Base-by-base conservation (phyloP, 2,329 filamentous ascomycete species). In the Aureobasidium sp. region DNA sequence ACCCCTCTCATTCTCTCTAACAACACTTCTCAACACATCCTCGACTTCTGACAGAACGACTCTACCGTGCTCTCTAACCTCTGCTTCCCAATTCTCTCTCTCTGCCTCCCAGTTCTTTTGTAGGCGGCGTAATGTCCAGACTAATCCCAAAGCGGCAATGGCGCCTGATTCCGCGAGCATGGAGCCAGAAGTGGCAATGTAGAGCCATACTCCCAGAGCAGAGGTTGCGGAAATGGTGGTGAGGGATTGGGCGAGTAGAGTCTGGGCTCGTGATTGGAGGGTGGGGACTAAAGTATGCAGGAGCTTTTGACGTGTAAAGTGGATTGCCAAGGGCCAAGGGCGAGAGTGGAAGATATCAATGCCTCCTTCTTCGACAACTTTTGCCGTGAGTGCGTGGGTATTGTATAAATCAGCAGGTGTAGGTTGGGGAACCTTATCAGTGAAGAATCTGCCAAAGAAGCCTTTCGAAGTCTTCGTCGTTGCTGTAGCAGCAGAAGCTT, bases 241-340 rank as follows among this genome's bases (percentile, higher is more conserved):
- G 0, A 93, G 80, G 0, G 93, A 92, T 73, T 94, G 90, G 6
- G 97, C 76, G 6, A 97, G 89, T 2, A 82, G 74, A 3, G 73
- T 73, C 71, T 84, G 83, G 8, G 81, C 82, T 43, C 80, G 77
- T 0, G 78, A 76, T 67, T 85, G 82, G 2, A 85, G 73, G 0
- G 76, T 72, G 0, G 83, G 82, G 0, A 85, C 75, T 2, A 78
- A 74, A 4, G 76, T 75, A 16, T 75, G 72, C 31, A 82, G 71
- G 47, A 84, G 78, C 18, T 77, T 71, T 33, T 85, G 81, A n/a
- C 94, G 88, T 10, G 91, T 90, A 31, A 87, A 85, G 18, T 91
- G 83, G 67, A 98, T 95, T 66, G 93, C 89, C 3, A 88, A 86
- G 1, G 91, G 93, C 93, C 93, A 97, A 31, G 85, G 87, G 3